Evolutionary conservation across 768 basidiomycete genomes (phyloP).

Genomic region (Boletus edulis): DNA sequence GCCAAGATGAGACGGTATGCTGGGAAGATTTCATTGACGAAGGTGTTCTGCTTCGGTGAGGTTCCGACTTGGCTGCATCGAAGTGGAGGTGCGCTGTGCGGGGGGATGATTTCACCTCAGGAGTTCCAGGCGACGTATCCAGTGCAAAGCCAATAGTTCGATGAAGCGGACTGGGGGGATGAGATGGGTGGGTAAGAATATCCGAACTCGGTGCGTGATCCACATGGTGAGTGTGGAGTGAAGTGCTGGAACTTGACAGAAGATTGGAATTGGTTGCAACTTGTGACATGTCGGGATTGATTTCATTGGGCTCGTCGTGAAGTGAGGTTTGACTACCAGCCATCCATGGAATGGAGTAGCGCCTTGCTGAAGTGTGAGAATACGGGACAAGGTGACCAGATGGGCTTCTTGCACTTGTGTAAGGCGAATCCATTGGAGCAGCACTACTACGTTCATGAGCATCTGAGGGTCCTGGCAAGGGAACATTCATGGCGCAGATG

Average conservation of each 20-base stretch:
- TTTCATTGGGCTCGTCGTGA: slow-evolving; percentile 13
- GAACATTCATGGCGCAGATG: slow-evolving; percentile 18
- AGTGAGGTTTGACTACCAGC: slow-evolving; percentile 12
- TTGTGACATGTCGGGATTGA: not conserved
- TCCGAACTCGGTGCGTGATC: not conserved
- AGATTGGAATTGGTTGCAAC: not conserved
- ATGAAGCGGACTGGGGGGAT: not conserved
- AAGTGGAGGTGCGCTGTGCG: not conserved
- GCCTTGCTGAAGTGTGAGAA: slow-evolving; percentile 12
- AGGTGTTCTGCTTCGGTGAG: slow-evolving; percentile 8
- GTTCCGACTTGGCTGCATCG: no score
- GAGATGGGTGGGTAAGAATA: not conserved
- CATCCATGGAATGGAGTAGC: slow-evolving; percentile 7
- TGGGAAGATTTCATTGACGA: slow-evolving; percentile 14
- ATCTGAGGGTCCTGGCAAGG: not conserved
- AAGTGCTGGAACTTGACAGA: not conserved
- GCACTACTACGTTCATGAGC: not conserved
- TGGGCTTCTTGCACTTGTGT: slow-evolving; percentile 8
- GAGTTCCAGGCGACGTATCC: not conserved
- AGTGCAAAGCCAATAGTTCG: not conserved
- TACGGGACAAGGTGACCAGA: slow-evolving; percentile 21
- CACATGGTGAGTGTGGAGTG: not conserved
- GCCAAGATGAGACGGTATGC: slow-evolving; percentile 13
- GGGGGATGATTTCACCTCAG: not conserved
- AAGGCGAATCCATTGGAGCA: slow-evolving; percentile 15